Conservation (phyloP, 1,284 basidiomycete species). For the Puccinia novopanici region DNA sequence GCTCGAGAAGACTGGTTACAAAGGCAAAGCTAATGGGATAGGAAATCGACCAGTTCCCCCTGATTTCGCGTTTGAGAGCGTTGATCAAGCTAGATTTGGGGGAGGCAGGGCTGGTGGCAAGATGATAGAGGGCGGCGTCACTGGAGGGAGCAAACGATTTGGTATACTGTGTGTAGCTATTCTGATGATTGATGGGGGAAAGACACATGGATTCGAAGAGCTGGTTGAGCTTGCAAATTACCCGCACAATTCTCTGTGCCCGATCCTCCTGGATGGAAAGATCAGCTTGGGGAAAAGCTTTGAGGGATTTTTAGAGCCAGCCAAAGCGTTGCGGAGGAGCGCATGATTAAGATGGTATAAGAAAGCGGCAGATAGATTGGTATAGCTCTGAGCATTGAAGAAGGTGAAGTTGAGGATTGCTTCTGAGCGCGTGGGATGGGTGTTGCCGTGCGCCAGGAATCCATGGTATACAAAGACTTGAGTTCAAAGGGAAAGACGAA, state of each 20-base stretch:
- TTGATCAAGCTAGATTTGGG: conserved; percentile 67
- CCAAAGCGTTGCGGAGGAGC: conserved; percentile 4
- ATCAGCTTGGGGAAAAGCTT: too few species aligned
- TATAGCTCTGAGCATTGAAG: conserved; percentile 32
- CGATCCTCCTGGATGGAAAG: not conserved
- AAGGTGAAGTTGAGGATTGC: conserved; percentile 18
- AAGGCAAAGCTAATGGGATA: conserved; percentile 87
- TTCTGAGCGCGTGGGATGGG: not conserved
- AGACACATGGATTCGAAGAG: conserved; percentile 82
- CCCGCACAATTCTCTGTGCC: not conserved
- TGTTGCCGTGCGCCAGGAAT: not conserved
- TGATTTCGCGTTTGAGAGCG: conserved; percentile 66
- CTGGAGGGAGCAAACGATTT: conserved; percentile 69
- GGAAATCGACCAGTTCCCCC: conserved; percentile 62
- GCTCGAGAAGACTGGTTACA: conserved; percentile 65
- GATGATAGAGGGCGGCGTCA: conserved; percentile 62
- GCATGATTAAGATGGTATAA: conserved; percentile 32
- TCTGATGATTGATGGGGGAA: conserved; percentile 82
- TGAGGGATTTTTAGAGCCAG: not conserved
- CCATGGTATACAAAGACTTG: conserved; percentile 83
- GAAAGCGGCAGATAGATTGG: conserved; percentile 8
- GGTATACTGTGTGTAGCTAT: conserved; percentile 83
- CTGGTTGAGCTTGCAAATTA: conserved; percentile 68
- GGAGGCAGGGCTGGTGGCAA: too few species aligned
- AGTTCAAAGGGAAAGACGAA: too few species aligned